Conservation (phyloP, 257 asterid species). For the Pogostemon cablin region DNA sequence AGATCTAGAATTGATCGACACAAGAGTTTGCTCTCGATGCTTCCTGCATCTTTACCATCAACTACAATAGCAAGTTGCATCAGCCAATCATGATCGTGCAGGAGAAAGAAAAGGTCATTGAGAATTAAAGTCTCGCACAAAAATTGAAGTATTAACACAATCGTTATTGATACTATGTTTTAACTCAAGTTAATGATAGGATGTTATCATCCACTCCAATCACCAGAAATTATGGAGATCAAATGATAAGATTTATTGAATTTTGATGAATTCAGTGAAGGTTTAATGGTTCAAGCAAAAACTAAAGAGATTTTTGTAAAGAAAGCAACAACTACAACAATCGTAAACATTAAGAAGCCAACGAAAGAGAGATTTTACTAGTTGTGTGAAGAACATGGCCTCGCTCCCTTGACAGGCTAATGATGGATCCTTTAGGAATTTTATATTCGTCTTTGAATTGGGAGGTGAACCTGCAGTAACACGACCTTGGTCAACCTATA, state of each 20-base stretch:
- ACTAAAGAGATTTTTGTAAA: neutral
- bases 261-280: neutral
- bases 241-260: neutral
- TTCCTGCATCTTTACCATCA: constrained; percentile 85
- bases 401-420: constrained; percentile 65
- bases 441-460: constrained; percentile 84
- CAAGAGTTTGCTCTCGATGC: constrained; percentile 76
- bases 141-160: neutral
- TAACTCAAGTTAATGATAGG: neutral
- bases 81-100: neutral
- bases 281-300: neutral
- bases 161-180: neutral
- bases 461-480: constrained; percentile 67
- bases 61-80: constrained; percentile 47
- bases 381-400: constrained; percentile 70
- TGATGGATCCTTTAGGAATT: constrained; percentile 82
- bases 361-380: constrained; percentile 53
- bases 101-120: neutral
- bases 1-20: constrained; percentile 79
- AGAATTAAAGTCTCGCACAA: neutral
- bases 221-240: neutral
- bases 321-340: neutral
- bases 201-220: neutral
- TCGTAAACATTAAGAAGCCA: neutral
- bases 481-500: constrained; percentile 5